Percentiles rank a stretch among this genome's conserved stretches.
Evolutionary conservation across 78 protist genomes (phyloP).

Genomic region (Dictyostelium brefeldianum): DNA sequence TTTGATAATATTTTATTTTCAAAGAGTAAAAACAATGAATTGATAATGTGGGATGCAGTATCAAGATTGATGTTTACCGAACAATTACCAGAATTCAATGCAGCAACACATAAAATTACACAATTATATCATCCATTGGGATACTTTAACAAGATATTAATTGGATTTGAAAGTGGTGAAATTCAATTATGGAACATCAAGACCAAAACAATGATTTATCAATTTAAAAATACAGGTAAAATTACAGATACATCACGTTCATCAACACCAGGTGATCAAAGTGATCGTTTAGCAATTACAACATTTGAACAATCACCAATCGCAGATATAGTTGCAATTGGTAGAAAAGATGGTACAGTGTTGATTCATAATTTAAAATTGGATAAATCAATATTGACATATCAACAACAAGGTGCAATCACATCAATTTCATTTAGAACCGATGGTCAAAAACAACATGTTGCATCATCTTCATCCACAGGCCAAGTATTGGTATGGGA

Average conservation of each 20-base stretch:
- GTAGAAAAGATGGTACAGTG: slow-evolving; percentile 78
- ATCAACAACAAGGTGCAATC: slow-evolving; percentile 74
- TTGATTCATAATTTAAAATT: slow-evolving; percentile 62
- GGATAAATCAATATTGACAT: slow-evolving; percentile 61
- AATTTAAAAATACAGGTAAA: background rate
- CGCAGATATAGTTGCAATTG: slow-evolving; percentile 89
- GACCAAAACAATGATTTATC: slow-evolving; percentile 61
- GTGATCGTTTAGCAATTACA: slow-evolving; percentile 17
- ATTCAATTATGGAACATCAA: slow-evolving; percentile 81
- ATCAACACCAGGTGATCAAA: background rate
- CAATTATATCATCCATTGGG: slow-evolving; percentile 80
- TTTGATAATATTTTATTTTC: slow-evolving; percentile 65
- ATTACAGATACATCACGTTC: too few relatives aligned
- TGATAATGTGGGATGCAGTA: slow-evolving; percentile 55
- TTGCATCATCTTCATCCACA: slow-evolving; percentile 30
- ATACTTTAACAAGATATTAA: slow-evolving; percentile 88
- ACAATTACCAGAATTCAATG: background rate
- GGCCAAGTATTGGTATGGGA: slow-evolving; percentile 84
- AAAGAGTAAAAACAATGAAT: slow-evolving; percentile 58
- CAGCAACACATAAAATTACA: slow-evolving; percentile 24
- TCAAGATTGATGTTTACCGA: background rate
- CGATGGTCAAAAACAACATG: slow-evolving; percentile 67
- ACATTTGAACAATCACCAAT: slow-evolving; percentile 84
- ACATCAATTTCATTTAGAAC: slow-evolving; percentile 83
- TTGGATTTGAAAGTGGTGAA: slow-evolving; percentile 73